These are phyloP conservation scores for Agaricus blazei DNA, from an alignment of 768 basidiomycete genomes.

Conservation along the genomic window DNA sequence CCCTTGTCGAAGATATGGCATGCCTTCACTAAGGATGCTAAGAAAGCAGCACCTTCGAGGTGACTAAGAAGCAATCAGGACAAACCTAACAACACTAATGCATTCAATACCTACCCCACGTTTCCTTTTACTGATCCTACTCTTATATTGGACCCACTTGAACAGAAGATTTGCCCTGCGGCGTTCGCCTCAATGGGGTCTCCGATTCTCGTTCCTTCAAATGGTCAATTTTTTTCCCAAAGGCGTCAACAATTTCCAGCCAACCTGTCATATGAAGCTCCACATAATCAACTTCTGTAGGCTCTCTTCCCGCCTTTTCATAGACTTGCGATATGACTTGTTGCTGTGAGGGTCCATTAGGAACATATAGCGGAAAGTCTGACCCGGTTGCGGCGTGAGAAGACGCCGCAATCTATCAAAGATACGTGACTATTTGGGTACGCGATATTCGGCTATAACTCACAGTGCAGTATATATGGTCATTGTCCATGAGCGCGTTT, in stretches of 20 bases:
- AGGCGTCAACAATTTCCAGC: background rate
- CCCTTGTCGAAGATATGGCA: conserved; percentile 31
- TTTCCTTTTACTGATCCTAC: conserved; percentile 44
- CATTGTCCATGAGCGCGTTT: conserved; percentile 31
- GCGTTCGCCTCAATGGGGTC: conserved; percentile 49
- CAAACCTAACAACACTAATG: too few relatives aligned
- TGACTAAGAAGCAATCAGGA: conserved; percentile 19
- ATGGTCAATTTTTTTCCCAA: too few relatives aligned
- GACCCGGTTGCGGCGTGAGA: conserved; percentile 32
- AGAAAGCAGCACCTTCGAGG: conserved; percentile 36
- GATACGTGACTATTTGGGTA: background rate
- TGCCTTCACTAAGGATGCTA: conserved; percentile 40
- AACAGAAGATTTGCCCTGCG: conserved; percentile 32
- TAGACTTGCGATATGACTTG: conserved; percentile 34
- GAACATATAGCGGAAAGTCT: conserved; percentile 30
- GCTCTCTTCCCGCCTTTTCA: conserved; percentile 21
- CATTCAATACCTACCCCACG: conserved; percentile 27
- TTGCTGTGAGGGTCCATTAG: conserved; percentile 30
- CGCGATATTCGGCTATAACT: background rate
- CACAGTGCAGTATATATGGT: conserved; percentile 37
- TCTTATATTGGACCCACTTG: conserved; percentile 24
- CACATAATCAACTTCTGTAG: conserved; percentile 40
- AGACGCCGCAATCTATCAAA: conserved; percentile 32
- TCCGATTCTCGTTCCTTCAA: conserved; percentile 32
- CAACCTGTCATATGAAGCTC: conserved; percentile 47